Conservation (phyloP, 176 grass and related monocot genomes). For the Musa schizocarpa region DNA sequence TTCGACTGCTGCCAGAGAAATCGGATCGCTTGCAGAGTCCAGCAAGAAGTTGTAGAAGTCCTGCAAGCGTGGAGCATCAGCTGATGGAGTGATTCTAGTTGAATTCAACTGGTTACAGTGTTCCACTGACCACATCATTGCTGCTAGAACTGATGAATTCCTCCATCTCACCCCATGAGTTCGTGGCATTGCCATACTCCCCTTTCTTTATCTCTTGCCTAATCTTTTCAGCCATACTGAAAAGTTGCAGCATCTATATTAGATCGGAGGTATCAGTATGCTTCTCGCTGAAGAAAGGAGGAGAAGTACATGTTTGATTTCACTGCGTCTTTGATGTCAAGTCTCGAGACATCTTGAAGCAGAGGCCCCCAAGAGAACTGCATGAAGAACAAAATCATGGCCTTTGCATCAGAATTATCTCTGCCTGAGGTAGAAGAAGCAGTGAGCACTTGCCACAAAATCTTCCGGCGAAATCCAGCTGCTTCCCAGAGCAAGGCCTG, state of each 20-base stretch:
- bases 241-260: not conserved
- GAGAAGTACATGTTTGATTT: conserved; percentile 28
- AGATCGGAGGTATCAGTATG: not conserved
- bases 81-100: not conserved
- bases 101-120: not conserved
- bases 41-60: conserved; percentile 80
- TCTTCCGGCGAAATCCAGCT: conserved; percentile 91
- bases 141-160: conserved; percentile 10
- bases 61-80: conserved; percentile 22
- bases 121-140: conserved; percentile 43
- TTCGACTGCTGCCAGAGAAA: not conserved
- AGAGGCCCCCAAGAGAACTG: conserved; percentile 66
- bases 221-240: conserved; percentile 48
- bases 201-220: conserved; percentile 24
- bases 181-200: conserved; percentile 38
- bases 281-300: not conserved
- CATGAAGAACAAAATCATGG: not conserved
- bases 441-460: conserved; percentile 41
- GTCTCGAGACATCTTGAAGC: conserved; percentile 56
- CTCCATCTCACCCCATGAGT: conserved; percentile 49
- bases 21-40: conserved; percentile 23
- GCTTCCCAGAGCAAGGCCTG: conserved; percentile 64
- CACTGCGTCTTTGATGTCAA: conserved; percentile 43
- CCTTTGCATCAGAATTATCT: too few species aligned
- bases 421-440: not conserved